Conservation (phyloP, 441 rosid genomes). For the Adansonia rubrostipa region DNA sequence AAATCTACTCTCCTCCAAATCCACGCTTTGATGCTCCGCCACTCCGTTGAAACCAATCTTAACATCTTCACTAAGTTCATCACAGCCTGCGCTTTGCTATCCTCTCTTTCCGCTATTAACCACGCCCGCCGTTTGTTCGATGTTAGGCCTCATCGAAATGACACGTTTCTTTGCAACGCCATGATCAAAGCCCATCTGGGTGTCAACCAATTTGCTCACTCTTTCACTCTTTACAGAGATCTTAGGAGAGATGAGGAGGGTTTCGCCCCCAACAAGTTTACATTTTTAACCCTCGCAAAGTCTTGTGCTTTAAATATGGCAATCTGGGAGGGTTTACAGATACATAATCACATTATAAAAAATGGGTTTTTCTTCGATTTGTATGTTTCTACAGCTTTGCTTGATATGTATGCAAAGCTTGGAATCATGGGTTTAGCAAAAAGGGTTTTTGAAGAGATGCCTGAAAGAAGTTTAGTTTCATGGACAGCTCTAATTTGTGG, state of each 20-base stretch:
- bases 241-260: slow-evolving; percentile 42
- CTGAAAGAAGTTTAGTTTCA: slow-evolving; percentile 53
- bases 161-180: slow-evolving; percentile 64
- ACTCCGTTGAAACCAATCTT: slow-evolving; percentile 56
- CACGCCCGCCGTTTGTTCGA: slow-evolving; percentile 69
- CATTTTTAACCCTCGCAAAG: slow-evolving; percentile 61
- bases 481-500: slow-evolving; percentile 78
- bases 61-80: slow-evolving; percentile 65
- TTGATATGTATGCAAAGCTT: slow-evolving; percentile 56
- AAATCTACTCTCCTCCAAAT: slow-evolving; percentile 51
- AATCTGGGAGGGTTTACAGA: slow-evolving; percentile 54
- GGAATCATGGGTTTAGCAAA: slow-evolving; percentile 48
- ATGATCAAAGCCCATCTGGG: slow-evolving; percentile 65
- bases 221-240: slow-evolving; percentile 53
- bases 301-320: slow-evolving; percentile 48
- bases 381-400: slow-evolving; percentile 53
- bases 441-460: slow-evolving; percentile 54
- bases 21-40: slow-evolving; percentile 68
- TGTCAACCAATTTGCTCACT: slow-evolving; percentile 41
- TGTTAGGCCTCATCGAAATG: slow-evolving; percentile 49
- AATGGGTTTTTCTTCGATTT: slow-evolving; percentile 50
- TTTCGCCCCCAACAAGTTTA: slow-evolving; percentile 64
- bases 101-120: slow-evolving; percentile 34
- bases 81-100: slow-evolving; percentile 37
- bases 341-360: slow-evolving; percentile 48